Conservation (phyloP, 1,139 yeast species). For the Hansenula lynferdii region DNA sequence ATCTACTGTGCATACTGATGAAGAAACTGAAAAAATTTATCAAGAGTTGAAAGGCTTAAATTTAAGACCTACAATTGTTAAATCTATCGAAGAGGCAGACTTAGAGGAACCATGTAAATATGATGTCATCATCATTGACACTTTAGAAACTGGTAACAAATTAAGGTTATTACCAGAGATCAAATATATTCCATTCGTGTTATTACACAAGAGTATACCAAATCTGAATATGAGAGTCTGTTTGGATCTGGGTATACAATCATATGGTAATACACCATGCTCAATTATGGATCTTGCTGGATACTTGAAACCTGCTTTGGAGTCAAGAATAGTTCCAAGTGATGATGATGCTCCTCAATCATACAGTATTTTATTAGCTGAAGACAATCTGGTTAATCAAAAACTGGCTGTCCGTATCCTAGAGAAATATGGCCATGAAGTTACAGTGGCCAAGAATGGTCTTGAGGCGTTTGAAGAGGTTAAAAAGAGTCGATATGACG, state of each 20-base stretch:
- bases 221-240: constrained; percentile 77
- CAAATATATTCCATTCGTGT: constrained; percentile 75
- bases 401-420: constrained; percentile 78
- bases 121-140: constrained; percentile 79
- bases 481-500: constrained; percentile 53
- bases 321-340: constrained; percentile 74
- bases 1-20: constrained; percentile 55
- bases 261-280: constrained; percentile 87
- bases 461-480: constrained; percentile 78
- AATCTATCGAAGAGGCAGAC: constrained; percentile 36
- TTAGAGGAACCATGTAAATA: constrained; percentile 47
- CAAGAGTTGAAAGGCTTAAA: constrained; percentile 23
- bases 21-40: constrained; percentile 42
- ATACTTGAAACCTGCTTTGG: constrained; percentile 79
- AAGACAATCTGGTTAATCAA: constrained; percentile 83
- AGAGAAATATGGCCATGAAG: constrained; percentile 78
- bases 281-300: constrained; percentile 77
- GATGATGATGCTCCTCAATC: constrained; percentile 76
- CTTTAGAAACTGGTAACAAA: constrained; percentile 68
- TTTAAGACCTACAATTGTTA: constrained; percentile 36
- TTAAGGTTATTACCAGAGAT: constrained; percentile 67
- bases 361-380: constrained; percentile 74
- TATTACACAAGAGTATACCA: constrained; percentile 73
- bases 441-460: constrained; percentile 83
- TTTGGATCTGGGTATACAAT: constrained; percentile 79